Conservation (phyloP, 306 rosid genomes). For the Vicia villosa region DNA sequence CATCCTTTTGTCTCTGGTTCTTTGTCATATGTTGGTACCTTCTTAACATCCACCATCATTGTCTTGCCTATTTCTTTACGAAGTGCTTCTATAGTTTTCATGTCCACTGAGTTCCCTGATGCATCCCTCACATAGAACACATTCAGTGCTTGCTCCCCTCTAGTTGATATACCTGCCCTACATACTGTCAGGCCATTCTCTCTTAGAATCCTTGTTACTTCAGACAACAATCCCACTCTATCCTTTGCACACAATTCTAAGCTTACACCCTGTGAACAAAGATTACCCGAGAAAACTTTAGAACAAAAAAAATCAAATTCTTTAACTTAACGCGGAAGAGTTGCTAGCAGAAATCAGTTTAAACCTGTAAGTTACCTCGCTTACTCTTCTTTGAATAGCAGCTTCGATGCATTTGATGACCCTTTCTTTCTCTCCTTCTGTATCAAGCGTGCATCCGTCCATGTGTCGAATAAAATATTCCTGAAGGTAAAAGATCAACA, state of each 20-base stretch:
- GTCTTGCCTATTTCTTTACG: constrained; percentile 71
- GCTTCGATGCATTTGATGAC: constrained; percentile 88
- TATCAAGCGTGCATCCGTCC: constrained; percentile 93
- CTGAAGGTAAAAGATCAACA: constrained; percentile 42
- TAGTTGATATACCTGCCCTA: constrained; percentile 72
- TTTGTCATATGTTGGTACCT: constrained; percentile 54
- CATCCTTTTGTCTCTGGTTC: constrained; percentile 65
- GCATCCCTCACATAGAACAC: constrained; percentile 82
- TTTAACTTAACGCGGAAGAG: not conserved
- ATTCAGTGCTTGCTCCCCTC: constrained; percentile 74
- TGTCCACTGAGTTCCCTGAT: constrained; percentile 72
- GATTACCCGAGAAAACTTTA: not conserved
- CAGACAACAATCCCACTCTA: constrained; percentile 74
- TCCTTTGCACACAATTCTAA: constrained; percentile 76
- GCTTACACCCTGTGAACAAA: constrained; percentile 60
- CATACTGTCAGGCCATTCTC: constrained; percentile 70
- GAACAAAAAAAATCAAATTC: constrained; percentile 2
- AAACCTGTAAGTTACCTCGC: constrained; percentile 60
- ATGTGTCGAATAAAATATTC: constrained; percentile 78
- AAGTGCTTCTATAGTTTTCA: constrained; percentile 60
- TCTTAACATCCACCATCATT: constrained; percentile 73
- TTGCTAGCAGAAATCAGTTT: constrained; percentile 4
- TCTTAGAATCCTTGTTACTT: constrained; percentile 71
- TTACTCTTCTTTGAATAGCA: constrained; percentile 84
- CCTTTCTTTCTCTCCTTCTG: constrained; percentile 85